A percentile compares a stretch with the other conserved stretches of the same genome.
These are phyloP conservation scores for Eudorina sp. DNA, from an alignment of 139 green algal species.

Conservation along the genomic window DNA sequence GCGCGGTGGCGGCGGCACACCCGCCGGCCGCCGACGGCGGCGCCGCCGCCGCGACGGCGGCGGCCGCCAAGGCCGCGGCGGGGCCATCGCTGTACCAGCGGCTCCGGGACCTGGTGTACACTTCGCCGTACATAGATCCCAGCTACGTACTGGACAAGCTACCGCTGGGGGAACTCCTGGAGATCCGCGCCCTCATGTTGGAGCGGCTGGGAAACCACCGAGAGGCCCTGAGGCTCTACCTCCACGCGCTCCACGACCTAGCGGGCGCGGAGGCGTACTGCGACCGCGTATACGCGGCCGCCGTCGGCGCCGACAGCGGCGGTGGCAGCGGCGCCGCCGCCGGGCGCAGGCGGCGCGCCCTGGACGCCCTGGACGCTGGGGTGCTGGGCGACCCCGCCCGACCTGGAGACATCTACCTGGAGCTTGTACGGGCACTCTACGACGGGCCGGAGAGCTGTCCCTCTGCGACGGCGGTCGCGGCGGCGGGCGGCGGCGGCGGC, in stretches of 20 bases:
- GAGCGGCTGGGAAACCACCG: constrained; percentile 80
- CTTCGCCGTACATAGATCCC: constrained; percentile 77
- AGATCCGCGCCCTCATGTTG: constrained; percentile 87
- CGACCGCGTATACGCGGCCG: constrained; percentile 67
- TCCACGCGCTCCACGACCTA: constrained; percentile 69
- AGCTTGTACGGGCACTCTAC: constrained; percentile 37
- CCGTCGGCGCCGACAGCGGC: not conserved
- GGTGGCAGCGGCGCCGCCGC: no score
- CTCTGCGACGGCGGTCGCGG: constrained; percentile 5
- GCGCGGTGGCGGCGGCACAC: not conserved
- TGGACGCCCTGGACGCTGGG: not conserved
- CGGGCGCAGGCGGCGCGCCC: not conserved
- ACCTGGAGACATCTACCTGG: constrained; percentile 29
- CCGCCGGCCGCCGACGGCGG: not conserved
- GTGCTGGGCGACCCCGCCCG: not conserved
- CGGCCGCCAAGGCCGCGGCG: not conserved
- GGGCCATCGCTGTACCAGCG: constrained; percentile 60
- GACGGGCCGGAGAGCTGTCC: constrained; percentile 46
- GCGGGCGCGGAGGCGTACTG: constrained; percentile 81
- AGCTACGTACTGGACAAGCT: constrained; percentile 78
- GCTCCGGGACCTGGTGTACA: constrained; percentile 73
- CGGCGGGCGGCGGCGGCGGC: not conserved
- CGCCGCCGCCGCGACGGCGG: not conserved
- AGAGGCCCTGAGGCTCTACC: constrained; percentile 82
- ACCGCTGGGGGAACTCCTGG: constrained; percentile 71